Conservation (phyloP, 306 rosid genomes). For the Acacia acuminata region DNA sequence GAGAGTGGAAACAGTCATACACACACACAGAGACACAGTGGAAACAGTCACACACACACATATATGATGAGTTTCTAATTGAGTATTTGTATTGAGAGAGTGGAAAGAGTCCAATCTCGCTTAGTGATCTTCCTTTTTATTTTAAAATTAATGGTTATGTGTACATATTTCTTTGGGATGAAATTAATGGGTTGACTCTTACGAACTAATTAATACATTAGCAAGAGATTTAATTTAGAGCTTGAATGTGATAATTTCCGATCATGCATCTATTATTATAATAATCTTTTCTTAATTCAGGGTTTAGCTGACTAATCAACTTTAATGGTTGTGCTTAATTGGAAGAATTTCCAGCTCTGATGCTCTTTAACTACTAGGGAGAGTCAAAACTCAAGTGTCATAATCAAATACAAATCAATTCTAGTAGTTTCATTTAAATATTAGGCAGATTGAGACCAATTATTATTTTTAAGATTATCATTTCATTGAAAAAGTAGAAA, state of each 20-base stretch:
- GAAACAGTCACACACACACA: too few species aligned
- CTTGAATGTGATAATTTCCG: not conserved
- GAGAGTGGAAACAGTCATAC: too few species aligned
- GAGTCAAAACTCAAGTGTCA: not conserved
- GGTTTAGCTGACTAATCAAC: not conserved
- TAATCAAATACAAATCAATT: not conserved
- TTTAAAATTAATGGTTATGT: not conserved
- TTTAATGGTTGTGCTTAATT: not conserved
- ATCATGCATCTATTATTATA: not conserved
- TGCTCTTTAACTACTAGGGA: not conserved
- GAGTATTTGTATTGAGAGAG: not conserved
- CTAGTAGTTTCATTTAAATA: not conserved
- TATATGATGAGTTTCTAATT: not conserved
- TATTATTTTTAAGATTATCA: too few species aligned
- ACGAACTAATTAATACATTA: not conserved
- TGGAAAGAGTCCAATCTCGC: not conserved
- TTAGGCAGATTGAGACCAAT: too few species aligned
- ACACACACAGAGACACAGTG: too few species aligned
- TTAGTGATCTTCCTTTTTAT: too few species aligned
- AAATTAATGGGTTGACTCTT: not conserved
- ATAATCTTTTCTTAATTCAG: not conserved
- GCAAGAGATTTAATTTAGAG: not conserved
- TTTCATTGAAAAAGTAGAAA: too few species aligned
- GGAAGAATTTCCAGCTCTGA: not conserved
- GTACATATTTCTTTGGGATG: not conserved